Evolutionary conservation across 2,329 filamentous ascomycete genomes (phyloP), one percentile per base, ranked within the genome.

Genomic region (Fusarium haematococcum): DNA sequence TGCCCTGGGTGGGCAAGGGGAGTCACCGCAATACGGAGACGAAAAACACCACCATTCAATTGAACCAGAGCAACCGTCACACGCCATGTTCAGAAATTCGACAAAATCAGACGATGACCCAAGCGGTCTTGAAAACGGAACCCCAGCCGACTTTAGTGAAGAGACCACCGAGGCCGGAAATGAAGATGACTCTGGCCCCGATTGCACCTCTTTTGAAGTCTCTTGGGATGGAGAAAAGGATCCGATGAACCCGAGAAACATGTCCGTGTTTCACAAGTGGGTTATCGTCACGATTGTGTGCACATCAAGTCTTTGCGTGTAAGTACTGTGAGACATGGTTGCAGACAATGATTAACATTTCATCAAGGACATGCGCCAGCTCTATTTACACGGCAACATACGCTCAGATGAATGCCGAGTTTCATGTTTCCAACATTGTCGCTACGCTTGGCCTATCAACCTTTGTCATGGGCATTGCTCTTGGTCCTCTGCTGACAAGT

Each of bases 331-430:
- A 27, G 33, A 27, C 35, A 39, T 59, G 6, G 5, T n/a, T 13
- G 1, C 2, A 5, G 2, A 11, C 6, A 4, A 3, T 30, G 3
- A 33, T 25, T 60, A 16, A 59, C 16, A 4, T 8, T 41, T 16
- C 5, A 18, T 6, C 27, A 30, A 43, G 94, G 92, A 65, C 96
- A 94, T 94, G 93, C 80, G 89, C 93, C 1, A 95, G 92, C 39
- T 95, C 94, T 5, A 90, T 97, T 76, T 97, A 97, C 82, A 76
- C 75, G 2, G 33, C 75, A 2, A 78, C 75, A 0, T 77, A 78
- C 13, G 37, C 52, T 0, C 74, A 77, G 30, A 73, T 77, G 48
- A 68, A 68, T 23, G 54, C 58, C 2, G 75, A 76, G 4, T 72
- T 77, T 56, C 35, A 67, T 23, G 59, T 23, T 7, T 71, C 75